phyloP scores from a whole-genome alignment of 768 basidiomycete genomes.

The Russula ochroleuca region DNA sequence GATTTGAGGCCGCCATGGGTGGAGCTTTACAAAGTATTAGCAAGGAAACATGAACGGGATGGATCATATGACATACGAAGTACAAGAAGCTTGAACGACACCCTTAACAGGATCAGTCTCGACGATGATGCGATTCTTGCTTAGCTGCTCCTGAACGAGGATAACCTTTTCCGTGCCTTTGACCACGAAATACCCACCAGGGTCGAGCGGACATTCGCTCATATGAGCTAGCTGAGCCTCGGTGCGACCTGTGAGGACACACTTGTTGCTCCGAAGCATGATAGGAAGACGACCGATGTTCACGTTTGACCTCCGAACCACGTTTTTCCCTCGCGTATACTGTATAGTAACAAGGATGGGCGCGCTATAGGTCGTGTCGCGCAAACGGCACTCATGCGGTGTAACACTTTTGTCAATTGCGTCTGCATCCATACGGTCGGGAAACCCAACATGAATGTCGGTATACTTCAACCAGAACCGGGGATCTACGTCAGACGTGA shows the following conservation, averaged over 20 bases:
- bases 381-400: constrained; percentile 94
- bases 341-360: constrained; percentile 92
- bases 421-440: constrained; percentile 80
- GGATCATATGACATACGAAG: constrained; percentile 60
- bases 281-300: constrained; percentile 90
- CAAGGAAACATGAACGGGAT: constrained; percentile 19
- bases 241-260: constrained; percentile 73
- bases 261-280: constrained; percentile 95
- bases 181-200: constrained; percentile 99
- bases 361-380: constrained; percentile 92
- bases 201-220: constrained; percentile 96
- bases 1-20: constrained; percentile 86
- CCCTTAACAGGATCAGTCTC: constrained; percentile 90
- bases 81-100: constrained; percentile 90
- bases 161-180: constrained; percentile 99
- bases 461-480: constrained; percentile 95
- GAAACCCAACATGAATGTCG: constrained; percentile 90
- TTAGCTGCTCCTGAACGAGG: constrained; percentile 95
- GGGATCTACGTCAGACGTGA: constrained; percentile 95
- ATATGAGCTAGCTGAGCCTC: constrained; percentile 86
- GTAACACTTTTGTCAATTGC: constrained; percentile 80
- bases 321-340: constrained; percentile 87
- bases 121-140: constrained; percentile 98
- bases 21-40: constrained; percentile 44
- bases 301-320: constrained; percentile 77